Conservation (phyloP, 129 eudicot species). For the Tagetes patula region DNA sequence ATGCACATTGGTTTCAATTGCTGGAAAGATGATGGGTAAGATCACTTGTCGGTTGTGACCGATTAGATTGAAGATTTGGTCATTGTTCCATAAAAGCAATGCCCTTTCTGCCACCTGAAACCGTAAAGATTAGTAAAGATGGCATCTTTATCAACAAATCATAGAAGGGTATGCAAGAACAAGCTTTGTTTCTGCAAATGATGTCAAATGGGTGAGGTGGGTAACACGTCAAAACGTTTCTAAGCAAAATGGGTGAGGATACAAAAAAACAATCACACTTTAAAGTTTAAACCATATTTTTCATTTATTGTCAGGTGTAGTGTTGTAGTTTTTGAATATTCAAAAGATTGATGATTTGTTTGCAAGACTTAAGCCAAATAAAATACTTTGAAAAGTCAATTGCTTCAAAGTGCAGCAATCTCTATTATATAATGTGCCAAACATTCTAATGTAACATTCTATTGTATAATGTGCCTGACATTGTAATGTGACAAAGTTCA, state of each 20-base stretch:
- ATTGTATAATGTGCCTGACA: too few species aligned
- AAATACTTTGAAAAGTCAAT: neutral
- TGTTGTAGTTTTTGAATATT: neutral
- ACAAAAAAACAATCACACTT: slow-evolving; percentile 6
- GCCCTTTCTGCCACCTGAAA: slow-evolving; percentile 95
- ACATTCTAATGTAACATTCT: neutral
- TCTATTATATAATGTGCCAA: neutral
- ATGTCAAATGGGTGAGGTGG: neutral
- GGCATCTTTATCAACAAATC: slow-evolving; percentile 3
- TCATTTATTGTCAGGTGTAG: neutral
- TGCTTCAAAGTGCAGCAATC: neutral
- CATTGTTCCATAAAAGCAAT: slow-evolving; percentile 87
- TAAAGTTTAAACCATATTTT: neutral
- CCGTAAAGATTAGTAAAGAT: neutral
- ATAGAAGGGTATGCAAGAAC: slow-evolving; percentile 10
- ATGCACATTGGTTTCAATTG: slow-evolving; percentile 69
- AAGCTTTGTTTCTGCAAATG: slow-evolving; percentile 7
- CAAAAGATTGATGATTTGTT: neutral
- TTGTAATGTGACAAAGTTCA: too few species aligned
- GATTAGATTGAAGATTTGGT: slow-evolving; percentile 69
- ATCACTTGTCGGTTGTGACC: slow-evolving; percentile 78
- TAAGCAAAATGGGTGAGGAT: neutral
- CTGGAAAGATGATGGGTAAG: slow-evolving; percentile 76
- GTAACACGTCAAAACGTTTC: neutral
- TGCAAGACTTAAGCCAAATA: neutral